Evolutionary conservation across 2,329 filamentous ascomycete genomes (phyloP), one percentile per base, ranked within the genome.

Genomic region (Penicillium sumatraense): DNA sequence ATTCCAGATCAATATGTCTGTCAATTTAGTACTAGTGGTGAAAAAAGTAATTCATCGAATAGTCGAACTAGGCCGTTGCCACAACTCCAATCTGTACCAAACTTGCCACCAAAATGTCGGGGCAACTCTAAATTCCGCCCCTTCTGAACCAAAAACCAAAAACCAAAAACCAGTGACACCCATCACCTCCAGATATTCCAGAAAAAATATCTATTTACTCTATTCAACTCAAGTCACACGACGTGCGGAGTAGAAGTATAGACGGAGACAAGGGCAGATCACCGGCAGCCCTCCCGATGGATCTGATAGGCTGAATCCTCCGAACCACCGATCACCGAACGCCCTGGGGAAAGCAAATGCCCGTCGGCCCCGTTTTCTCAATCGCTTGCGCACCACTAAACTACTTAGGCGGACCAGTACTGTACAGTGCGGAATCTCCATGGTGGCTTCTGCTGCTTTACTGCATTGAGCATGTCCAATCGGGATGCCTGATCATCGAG

Each of bases 301-400:
- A 35, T 48, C 27, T 57, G 51, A 54, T 54, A 54, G 55, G 51
- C 26, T 40, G 27, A 38, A 24, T 20, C 20, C 55, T 35, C 55
- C 51, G 51, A 57, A 54, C 51, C 51, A 54, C 51, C 51, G 51
- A 57, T 57, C 42, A 36, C 44, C 42, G 44, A 49, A 47, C 49
- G 24, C 41, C 41, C 42, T 52, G 49, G 42, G 44, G 49, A 49
- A 44, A 24, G 29, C 20, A 36, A 44, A 8, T 6, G 21, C 6
- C 24, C n/a, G n/a, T 7, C 41, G 26, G 24, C 5, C 41, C 26
- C 41, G 3, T 10, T n/a, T 8, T 10, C 8, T 23, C 9, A n/a
- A n/a, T n/a, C n/a, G n/a, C n/a, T n/a, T n/a, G n/a, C n/a, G n/a
- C n/a, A n/a, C n/a, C n/a, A n/a, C n/a, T n/a, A n/a, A n/a, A n/a